Evolutionary conservation across 1,139 yeast genomes (phyloP).

Genomic region (Saccharomycopsis hybrid): DNA sequence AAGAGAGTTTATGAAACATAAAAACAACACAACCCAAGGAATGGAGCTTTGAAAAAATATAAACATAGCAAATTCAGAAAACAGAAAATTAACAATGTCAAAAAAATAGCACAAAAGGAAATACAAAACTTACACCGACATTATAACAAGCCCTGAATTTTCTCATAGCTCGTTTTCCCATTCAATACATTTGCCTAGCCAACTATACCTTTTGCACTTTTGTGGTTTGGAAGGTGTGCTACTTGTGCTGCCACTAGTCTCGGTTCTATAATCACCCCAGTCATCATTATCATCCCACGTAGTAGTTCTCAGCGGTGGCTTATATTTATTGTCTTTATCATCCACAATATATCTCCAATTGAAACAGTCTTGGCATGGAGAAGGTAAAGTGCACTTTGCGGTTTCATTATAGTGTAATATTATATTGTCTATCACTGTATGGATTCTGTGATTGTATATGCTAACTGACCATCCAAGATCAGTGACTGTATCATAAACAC

Average conservation of each 20-base stretch:
- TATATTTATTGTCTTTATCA: conserved; percentile 21
- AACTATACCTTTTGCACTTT: conserved; percentile 17
- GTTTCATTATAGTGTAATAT: conserved; percentile 67
- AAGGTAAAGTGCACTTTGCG: conserved; percentile 66
- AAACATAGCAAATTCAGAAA: not conserved
- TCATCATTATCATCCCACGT: conserved; percentile 11
- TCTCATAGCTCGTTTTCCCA: conserved; percentile 12
- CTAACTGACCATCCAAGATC: conserved; percentile 92
- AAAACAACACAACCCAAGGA: not conserved
- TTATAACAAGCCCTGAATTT: not conserved
- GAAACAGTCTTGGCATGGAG: conserved; percentile 83
- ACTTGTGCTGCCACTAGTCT: conserved; percentile 21
- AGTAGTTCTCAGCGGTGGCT: conserved; percentile 20
- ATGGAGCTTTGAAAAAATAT: not conserved
- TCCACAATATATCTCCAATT: conserved; percentile 74
- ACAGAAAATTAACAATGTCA: not conserved
- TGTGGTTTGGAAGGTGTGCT: conserved; percentile 22
- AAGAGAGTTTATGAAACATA: not conserved
- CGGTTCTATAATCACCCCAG: too few species aligned
- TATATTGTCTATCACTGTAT: conserved; percentile 83
- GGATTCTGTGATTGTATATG: conserved; percentile 82
- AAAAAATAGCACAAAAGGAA: not conserved
- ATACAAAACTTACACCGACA: not conserved
- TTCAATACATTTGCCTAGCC: conserved; percentile 20
- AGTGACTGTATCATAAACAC: conserved; percentile 83